phyloP scores from a whole-genome alignment of 345 rosid species.

The Draba incana region DNA sequence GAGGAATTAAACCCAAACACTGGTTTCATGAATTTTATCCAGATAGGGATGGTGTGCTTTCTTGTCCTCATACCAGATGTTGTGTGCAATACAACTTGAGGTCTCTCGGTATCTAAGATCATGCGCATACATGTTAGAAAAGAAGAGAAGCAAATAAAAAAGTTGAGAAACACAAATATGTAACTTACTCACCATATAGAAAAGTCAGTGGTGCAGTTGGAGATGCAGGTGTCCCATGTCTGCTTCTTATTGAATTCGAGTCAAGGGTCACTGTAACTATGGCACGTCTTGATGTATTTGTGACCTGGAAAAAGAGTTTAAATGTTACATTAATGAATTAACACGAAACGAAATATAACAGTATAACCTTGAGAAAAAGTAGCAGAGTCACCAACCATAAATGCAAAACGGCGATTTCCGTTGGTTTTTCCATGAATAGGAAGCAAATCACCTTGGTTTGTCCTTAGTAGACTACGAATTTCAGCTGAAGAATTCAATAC shows the following conservation, averaged over 20 bases:
- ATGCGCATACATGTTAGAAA: neutral
- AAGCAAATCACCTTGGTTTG: constrained; percentile 64
- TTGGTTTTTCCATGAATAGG: constrained; percentile 56
- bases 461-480: constrained; percentile 53
- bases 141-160: neutral
- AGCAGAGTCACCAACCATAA: constrained; percentile 54
- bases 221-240: constrained; percentile 73
- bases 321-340: neutral
- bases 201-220: constrained; percentile 77
- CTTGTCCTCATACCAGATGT: constrained; percentile 68
- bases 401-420: constrained; percentile 79
- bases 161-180: constrained; percentile 9
- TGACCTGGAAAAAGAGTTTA: constrained; percentile 49
- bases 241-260: constrained; percentile 61
- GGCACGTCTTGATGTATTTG: constrained; percentile 55
- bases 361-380: neutral
- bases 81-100: constrained; percentile 72
- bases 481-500: constrained; percentile 70
- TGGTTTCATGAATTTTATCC: constrained; percentile 76
- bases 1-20: constrained; percentile 89
- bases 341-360: neutral
- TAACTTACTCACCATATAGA: constrained; percentile 63
- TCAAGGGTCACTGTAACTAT: constrained; percentile 59
- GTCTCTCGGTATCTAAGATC: constrained; percentile 76
- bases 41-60: constrained; percentile 57